Base-by-base conservation (phyloP, 495 filamentous ascomycete species). In the Endocarpon pusillum region DNA sequence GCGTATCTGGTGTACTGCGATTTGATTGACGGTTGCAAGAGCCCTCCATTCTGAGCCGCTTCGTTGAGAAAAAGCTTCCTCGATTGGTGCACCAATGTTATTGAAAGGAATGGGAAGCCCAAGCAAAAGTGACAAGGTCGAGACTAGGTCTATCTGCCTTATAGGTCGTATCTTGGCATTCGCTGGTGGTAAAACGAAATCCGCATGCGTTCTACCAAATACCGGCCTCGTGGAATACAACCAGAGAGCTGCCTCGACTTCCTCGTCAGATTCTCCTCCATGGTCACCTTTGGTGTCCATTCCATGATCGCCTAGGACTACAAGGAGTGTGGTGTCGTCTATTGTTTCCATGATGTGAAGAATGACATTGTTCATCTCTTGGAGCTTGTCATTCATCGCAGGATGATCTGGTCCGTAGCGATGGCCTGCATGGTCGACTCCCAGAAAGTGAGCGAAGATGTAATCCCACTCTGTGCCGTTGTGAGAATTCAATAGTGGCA, bases 201-300 rank as follows among this genome's bases (percentile, higher is more conserved):
- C 64, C 3, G 66, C 58, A 36, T 67, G 66, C 1, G 70, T 81
- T 21, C 81, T 71, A 11, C 89, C 89, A 54, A 96, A 97, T 3
- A 81, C 50, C 1, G 65, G 64, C 33, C 68, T 74, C 46, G 81
- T 86, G 3, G 91, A 94, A 49, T 94, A 97, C 84, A 97, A 87
- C 89, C 91, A 97, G 32, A 97, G 49, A 1, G 91, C 89, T 38
- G 89, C 85, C 53, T 96, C 72, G 19, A 97, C 69, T 47, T 97
- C 89, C 27, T 92, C 84, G 45, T 91, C 77, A 9, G 85, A 94
- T 55, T 97, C 89, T 28, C 89, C 89, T 26, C 89, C 89, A 46
- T 97, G 89, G 46, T 97, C 89, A 4, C 89, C 89, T 57, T 97
- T 97, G 17, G 66, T 60, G 55, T 97, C 89, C 89, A 97, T 97